Percentiles rank a stretch among this genome's conserved stretches.
phyloP scores from a whole-genome alignment of 2,329 filamentous ascomycete genomes.

The Cercospora zeina region DNA sequence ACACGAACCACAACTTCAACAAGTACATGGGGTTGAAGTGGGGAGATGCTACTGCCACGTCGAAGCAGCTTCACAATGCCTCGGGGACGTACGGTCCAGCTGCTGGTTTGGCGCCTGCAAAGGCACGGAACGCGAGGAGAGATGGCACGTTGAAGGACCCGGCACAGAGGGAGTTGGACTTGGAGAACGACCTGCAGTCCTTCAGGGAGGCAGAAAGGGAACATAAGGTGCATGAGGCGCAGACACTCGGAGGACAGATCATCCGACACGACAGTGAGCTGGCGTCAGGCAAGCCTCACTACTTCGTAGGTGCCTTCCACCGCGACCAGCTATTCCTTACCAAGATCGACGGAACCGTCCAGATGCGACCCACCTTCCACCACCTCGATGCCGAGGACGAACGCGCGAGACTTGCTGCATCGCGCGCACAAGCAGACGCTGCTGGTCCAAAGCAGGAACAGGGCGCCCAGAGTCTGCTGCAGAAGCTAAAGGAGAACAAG shows the following conservation, averaged over 20 bases:
- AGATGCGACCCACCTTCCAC: constrained; percentile 88
- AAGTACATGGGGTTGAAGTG: constrained; percentile 77
- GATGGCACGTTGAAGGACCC: constrained; percentile 46
- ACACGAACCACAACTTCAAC: constrained; percentile 74
- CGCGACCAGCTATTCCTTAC: constrained; percentile 84
- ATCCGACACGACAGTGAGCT: constrained; percentile 62
- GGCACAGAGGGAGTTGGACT: constrained; percentile 45
- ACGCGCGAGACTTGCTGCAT: constrained; percentile 57
- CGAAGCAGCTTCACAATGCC: constrained; percentile 44
- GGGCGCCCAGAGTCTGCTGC: constrained; percentile 4
- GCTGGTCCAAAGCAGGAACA: constrained; percentile 41
- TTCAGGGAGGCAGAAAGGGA: constrained; percentile 69
- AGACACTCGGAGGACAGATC: constrained; percentile 83
- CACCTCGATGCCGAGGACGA: constrained; percentile 85
- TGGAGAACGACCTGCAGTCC: constrained; percentile 48
- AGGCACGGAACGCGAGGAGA: constrained; percentile 28
- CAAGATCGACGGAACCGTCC: constrained; percentile 76
- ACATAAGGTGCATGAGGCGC: constrained; percentile 71
- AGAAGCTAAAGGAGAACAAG: constrained; percentile 7
- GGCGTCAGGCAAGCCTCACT: constrained; percentile 68
- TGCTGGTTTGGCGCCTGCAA: constrained; percentile 45
- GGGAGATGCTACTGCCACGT: constrained; percentile 65
- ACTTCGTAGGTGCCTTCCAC: constrained; percentile 91
- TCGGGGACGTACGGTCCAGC: constrained; percentile 51
- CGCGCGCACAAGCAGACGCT: constrained; percentile 49